Base-by-base conservation (phyloP, 2,329 filamentous ascomycete species). In the Trichoderma asperellum region DNA sequence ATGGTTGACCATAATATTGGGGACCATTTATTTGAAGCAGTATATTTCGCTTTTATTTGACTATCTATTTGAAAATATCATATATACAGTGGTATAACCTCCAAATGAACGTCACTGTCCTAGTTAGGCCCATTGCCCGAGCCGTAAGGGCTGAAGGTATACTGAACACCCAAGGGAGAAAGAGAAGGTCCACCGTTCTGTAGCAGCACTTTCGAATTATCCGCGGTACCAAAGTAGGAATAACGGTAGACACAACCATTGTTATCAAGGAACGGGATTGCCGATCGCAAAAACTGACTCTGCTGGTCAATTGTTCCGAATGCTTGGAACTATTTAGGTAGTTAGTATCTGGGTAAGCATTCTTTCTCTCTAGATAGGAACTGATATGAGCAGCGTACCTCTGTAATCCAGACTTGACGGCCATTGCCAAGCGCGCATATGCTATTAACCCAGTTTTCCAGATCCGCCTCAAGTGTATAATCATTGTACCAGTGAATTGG, bases 401-500 rank as follows among this genome's bases (percentile, higher is more conserved):
- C 83, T 32, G 81, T 83, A 56, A 85, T 75, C 80, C 80, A 85
- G 68, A 85, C 74, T n/a, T 78, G 77, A 68, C 79, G 78, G 29
- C 76, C 77, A 57, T 75, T 75, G 40, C 75, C 76, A n/a, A 80
- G 73, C 14, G 70, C 70, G 68, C 80, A 79, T 34, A 82, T 81
- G n/a, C 79, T 73, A 27, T 76, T 66, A 53, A 84, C 74, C 74
- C 84, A 81, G 63, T 74, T 66, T 76, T 84, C 80, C 77, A 85
- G 83, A 75, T 82, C 81, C 3, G 73, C 73, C 8, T 76, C 74
- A 70, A 79, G 76, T 56, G 74, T 73, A 49, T 76, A 76, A 35
- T 74, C 72, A 68, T 81, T 81, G 70, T 85, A 85, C 83, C 83
- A 85, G 72, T 85, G 83, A 43, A 84, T 77, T 71, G 79, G 77